These are phyloP conservation scores for Sporothrix variecibatus DNA, from an alignment of 2,329 filamentous ascomycete genomes.

Conservation along the genomic window DNA sequence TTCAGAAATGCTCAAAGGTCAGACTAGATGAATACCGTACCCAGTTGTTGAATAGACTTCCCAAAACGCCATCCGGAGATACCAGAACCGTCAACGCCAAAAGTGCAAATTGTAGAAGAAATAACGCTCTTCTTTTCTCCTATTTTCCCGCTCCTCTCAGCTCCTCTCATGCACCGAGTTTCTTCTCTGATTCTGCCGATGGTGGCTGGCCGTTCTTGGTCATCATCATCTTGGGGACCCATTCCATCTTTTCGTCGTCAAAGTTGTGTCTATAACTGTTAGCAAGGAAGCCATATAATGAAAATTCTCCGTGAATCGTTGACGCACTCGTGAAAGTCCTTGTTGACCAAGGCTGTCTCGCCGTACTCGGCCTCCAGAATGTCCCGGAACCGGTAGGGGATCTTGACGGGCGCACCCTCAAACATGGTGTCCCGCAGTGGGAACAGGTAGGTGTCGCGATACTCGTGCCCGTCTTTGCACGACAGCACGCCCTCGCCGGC, in stretches of 20 bases:
- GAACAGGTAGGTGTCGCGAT: conserved; percentile 61
- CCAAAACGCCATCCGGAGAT: neutral
- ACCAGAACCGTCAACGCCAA: neutral
- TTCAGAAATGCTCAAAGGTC: neutral
- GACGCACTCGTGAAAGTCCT: conserved; percentile 54
- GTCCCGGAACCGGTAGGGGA: conserved; percentile 64
- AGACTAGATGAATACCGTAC: neutral
- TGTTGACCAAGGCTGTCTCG: conserved; percentile 51
- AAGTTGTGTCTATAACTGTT: conserved; percentile 29
- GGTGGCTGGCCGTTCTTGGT: neutral
- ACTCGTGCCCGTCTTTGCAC: conserved; percentile 55
- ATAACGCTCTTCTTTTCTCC: neutral
- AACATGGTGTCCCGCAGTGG: conserved; percentile 69
- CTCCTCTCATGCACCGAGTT: neutral
- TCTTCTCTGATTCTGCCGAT: neutral
- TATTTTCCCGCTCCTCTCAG: too few species aligned
- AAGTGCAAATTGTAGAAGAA: neutral
- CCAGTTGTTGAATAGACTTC: neutral
- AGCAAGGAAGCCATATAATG: neutral
- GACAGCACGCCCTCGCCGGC: conserved; percentile 49
- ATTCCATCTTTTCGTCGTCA: conserved; percentile 30
- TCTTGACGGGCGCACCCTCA: conserved; percentile 65
- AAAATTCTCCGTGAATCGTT: too few species aligned
- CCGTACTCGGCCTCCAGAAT: conserved; percentile 62
- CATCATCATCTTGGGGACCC: conserved; percentile 29